Conservation (phyloP, 176 grass and related monocot species). For the Carex kokanica region DNA sequence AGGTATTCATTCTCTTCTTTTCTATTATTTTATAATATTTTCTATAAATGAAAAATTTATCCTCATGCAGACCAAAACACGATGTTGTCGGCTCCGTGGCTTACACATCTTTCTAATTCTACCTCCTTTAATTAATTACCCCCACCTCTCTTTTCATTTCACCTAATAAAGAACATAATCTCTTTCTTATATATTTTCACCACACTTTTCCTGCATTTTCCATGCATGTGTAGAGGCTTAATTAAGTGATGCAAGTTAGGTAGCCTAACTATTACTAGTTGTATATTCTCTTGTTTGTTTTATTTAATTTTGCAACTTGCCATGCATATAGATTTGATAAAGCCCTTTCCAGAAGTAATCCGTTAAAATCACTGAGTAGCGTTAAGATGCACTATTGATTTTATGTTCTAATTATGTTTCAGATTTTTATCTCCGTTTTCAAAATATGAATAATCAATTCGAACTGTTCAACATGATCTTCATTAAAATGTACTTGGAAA, state of each 20-base stretch:
- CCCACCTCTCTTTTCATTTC: slow-evolving; percentile 3
- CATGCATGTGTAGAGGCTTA: not conserved
- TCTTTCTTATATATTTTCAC: not conserved
- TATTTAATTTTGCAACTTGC: not conserved
- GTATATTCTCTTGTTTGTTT: not conserved
- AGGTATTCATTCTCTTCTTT: no score
- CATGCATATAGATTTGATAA: not conserved
- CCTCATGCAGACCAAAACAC: not conserved
- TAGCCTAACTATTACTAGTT: not conserved
- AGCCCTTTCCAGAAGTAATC: not conserved
- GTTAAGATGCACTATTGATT: no score
- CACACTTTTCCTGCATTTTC: not conserved
- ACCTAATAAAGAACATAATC: not conserved
- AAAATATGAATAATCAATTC: no score
- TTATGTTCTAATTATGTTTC: no score
- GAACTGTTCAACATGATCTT: no score
- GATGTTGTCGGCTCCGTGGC: slow-evolving; percentile 15
- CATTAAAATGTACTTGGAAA: no score
- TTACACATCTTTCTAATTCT: slow-evolving; percentile 19
- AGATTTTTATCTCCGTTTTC: no score
- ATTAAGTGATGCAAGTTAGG: not conserved
- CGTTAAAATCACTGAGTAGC: not conserved
- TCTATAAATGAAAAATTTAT: no score
- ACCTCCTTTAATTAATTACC: not conserved
- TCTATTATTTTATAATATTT: no score